phyloP scores from a whole-genome alignment of 352 stramenopile species.

The Globisporangium recalcitrans region DNA sequence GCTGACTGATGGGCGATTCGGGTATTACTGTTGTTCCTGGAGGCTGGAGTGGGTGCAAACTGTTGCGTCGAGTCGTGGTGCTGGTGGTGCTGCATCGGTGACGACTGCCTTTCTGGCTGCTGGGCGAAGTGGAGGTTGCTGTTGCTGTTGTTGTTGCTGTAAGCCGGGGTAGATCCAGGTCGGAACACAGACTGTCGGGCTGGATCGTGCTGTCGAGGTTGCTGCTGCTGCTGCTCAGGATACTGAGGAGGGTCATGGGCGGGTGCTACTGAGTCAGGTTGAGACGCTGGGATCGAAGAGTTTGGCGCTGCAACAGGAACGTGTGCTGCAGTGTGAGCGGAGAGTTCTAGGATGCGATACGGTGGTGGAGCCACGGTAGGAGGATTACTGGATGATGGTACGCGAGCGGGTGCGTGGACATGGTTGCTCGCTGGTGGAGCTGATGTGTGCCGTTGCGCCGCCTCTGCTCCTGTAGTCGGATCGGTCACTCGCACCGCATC shows the following conservation, averaged over 20 bases:
- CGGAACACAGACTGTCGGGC: neutral
- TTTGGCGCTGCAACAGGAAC: neutral
- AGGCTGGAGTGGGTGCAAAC: neutral
- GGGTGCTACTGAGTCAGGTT: neutral
- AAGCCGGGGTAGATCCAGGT: neutral
- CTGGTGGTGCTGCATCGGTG: neutral
- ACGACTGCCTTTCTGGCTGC: neutral
- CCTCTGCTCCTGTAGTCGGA: neutral
- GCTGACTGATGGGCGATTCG: neutral
- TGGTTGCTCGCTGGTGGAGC: neutral
- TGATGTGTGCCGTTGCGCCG: neutral
- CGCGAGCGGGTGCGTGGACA: neutral
- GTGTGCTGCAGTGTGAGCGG: neutral
- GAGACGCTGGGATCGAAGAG: neutral
- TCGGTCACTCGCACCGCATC: neutral
- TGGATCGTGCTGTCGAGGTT: neutral
- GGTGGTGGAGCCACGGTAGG: neutral
- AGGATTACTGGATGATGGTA: neutral
- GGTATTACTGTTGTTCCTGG: neutral
- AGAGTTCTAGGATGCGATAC: neutral
- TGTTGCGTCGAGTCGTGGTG: neutral
- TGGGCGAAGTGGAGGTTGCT: neutral
- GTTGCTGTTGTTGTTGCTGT: neutral
- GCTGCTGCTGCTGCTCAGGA: slow-evolving; percentile 1
- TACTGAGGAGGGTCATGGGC: neutral